These are phyloP conservation scores for Parietichytrium sp. DNA, from an alignment of 108 stramenopile genomes.

Conservation along the genomic window DNA sequence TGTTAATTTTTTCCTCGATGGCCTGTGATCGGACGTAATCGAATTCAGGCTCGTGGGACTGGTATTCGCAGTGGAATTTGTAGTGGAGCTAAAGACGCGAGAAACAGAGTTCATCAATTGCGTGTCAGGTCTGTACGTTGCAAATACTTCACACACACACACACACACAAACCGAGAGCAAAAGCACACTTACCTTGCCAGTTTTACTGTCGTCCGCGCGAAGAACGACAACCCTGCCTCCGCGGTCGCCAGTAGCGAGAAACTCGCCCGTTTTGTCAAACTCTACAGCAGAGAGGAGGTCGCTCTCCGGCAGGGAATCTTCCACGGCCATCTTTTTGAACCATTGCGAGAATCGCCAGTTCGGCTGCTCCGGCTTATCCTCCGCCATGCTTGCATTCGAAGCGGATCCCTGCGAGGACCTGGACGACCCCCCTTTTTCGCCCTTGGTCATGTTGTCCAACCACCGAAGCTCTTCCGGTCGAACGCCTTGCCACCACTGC, in stretches of 20 bases:
- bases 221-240: constrained; percentile 53
- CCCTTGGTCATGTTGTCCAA: neutral
- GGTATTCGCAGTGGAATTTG: constrained; percentile 63
- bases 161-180: too few relatives aligned
- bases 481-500: neutral
- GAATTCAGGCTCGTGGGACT: constrained; percentile 69
- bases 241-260: constrained; percentile 56
- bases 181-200: neutral
- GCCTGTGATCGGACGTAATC: constrained; percentile 69
- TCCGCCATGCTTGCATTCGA: too few relatives aligned
- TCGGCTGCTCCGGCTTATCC: neutral
- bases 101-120: too few relatives aligned
- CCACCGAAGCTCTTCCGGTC: neutral
- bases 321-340: constrained; percentile 37
- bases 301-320: constrained; percentile 41
- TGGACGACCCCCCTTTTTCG: neutral
- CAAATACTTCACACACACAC: too few relatives aligned
- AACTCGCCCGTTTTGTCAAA: constrained; percentile 48
- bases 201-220: neutral
- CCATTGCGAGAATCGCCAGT: constrained; percentile 43
- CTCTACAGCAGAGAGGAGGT: constrained; percentile 54
- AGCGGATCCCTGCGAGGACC: too few relatives aligned
- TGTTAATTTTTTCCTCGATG: constrained; percentile 71
- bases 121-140: too few relatives aligned
- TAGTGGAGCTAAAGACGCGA: constrained; percentile 52